These are phyloP conservation scores for Leccinum rimulosum DNA, from an alignment of 768 basidiomycete species.

Conservation along the genomic window DNA sequence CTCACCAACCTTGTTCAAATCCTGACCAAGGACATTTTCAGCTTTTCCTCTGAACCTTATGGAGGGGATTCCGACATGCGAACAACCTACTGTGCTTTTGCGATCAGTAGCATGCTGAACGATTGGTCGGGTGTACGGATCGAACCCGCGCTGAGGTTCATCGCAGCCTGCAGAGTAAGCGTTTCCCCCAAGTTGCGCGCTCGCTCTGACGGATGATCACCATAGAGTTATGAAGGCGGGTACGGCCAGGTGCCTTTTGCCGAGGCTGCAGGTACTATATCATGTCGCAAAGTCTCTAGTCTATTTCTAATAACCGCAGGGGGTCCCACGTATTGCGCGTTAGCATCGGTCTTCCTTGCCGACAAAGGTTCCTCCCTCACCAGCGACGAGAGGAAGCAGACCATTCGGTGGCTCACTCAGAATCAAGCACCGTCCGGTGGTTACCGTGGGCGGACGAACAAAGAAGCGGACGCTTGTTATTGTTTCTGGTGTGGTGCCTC, in stretches of 20 bases:
- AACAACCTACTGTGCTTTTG: constrained; percentile 85
- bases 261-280: constrained; percentile 75
- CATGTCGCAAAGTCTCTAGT: background rate
- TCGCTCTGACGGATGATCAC: constrained; percentile 1
- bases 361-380: constrained; percentile 24
- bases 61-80: constrained; percentile 76
- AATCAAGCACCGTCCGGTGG: constrained; percentile 70
- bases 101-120: constrained; percentile 71
- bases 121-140: constrained; percentile 78
- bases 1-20: constrained; percentile 12
- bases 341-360: constrained; percentile 70
- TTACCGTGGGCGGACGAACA: constrained; percentile 85
- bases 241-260: constrained; percentile 79
- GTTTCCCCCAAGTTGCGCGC: background rate
- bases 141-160: constrained; percentile 56
- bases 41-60: constrained; percentile 70
- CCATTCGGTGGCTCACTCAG: constrained; percentile 74
- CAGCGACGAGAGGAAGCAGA: constrained; percentile 44
- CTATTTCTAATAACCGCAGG: constrained; percentile 42
- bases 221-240: constrained; percentile 88
- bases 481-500: constrained; percentile 94
- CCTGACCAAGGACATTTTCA: constrained; percentile 26
- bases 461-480: constrained; percentile 90
- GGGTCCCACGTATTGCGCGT: constrained; percentile 90
- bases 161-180: constrained; percentile 70